phyloP scores from a whole-genome alignment of 495 filamentous ascomycete genomes.

The Tuber calosporum region DNA sequence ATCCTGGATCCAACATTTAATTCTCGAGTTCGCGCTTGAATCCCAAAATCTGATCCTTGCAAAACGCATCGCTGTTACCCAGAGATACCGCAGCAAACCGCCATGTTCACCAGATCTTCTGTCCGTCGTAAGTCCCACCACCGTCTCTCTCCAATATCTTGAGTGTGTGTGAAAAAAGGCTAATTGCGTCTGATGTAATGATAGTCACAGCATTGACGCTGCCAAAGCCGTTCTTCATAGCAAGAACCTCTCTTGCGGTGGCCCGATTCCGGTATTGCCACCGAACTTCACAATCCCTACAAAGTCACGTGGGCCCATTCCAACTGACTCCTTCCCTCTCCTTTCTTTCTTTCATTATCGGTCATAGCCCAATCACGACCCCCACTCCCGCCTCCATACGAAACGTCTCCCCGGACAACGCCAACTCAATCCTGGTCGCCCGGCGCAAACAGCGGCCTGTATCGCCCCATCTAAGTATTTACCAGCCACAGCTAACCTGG shows the following conservation, averaged over 20 bases:
- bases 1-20: neutral
- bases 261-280: neutral
- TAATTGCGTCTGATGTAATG: neutral
- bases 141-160: neutral
- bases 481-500: constrained; percentile 82
- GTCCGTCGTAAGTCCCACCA: neutral
- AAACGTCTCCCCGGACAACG: constrained; percentile 44
- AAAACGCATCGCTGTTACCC: neutral
- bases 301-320: neutral
- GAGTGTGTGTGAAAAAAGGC: neutral
- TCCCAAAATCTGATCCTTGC: neutral
- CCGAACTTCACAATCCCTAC: neutral
- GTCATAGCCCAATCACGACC: neutral
- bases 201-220: neutral
- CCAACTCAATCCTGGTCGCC: constrained; percentile 61
- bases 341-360: neutral
- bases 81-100: neutral
- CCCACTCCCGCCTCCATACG: constrained; percentile 24
- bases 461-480: constrained; percentile 73
- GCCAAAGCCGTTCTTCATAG: neutral
- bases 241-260: neutral
- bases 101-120: neutral
- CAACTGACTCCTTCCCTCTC: neutral
- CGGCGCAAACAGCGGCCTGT: constrained; percentile 81
- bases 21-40: neutral